phyloP scores from a whole-genome alignment of 2,329 filamentous ascomycete species.

The Penicillium expansum region DNA sequence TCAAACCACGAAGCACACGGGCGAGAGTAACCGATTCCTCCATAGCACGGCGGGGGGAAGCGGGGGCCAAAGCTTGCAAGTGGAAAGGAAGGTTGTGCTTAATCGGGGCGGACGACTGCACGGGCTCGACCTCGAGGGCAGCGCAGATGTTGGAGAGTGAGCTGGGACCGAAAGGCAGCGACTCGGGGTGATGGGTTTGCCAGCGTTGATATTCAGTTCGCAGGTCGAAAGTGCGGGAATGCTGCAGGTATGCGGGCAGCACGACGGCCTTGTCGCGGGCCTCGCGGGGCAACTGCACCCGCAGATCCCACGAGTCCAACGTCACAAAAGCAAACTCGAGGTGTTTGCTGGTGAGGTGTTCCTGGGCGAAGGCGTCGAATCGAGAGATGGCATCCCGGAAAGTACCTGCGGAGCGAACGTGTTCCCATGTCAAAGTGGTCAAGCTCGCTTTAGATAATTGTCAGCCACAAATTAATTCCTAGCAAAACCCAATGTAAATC shows the following conservation, averaged over 20 bases:
- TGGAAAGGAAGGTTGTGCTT: constrained; percentile 99
- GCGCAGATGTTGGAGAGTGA: constrained; percentile 97
- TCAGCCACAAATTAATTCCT: constrained; percentile 26
- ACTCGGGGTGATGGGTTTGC: constrained; percentile 98
- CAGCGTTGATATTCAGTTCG: constrained; percentile 97
- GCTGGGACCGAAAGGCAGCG: constrained; percentile 90
- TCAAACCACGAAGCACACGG: constrained; percentile 84
- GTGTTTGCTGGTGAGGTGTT: constrained; percentile 86
- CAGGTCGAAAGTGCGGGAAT: constrained; percentile 94
- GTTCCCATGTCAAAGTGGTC: constrained; percentile 97
- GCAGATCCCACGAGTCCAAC: constrained; percentile 95
- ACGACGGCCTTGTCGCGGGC: constrained; percentile 98
- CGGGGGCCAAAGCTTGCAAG: constrained; percentile 89
- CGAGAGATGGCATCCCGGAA: constrained; percentile 96
- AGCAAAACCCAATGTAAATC: constrained; percentile 7
- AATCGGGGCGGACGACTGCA: constrained; percentile 95
- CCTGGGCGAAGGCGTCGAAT: constrained; percentile 89
- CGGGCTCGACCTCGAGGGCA: constrained; percentile 93
- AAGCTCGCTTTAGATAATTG: constrained; percentile 68
- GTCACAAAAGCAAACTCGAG: constrained; percentile 98
- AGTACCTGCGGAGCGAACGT: constrained; percentile 93
- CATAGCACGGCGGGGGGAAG: constrained; percentile 92
- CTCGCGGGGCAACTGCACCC: constrained; percentile 94
- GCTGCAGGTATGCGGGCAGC: constrained; percentile 92
- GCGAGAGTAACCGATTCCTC: constrained; percentile 95